phyloP scores from a whole-genome alignment of 2,329 filamentous ascomycete species.

The Colletotrichum echinochloae region DNA sequence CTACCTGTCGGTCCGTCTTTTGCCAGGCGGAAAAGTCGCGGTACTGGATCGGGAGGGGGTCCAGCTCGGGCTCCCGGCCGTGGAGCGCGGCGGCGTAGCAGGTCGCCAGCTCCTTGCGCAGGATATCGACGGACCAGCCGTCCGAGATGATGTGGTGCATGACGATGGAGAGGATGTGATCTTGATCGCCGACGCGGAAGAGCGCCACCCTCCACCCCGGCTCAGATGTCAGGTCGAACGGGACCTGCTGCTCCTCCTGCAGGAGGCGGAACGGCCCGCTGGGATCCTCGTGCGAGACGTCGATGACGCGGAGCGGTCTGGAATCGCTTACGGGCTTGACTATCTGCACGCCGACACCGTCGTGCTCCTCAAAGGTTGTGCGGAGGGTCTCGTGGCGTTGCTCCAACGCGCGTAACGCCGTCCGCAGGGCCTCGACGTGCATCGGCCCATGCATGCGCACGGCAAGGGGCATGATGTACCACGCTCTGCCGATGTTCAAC shows the following conservation, averaged over 20 bases:
- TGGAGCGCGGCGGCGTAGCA: conserved; percentile 42
- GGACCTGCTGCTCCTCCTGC: conserved; percentile 40
- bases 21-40: conserved; percentile 45
- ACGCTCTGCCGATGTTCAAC: not conserved
- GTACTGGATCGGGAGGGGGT: conserved; percentile 44
- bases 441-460: not conserved
- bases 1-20: conserved; percentile 36
- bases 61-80: conserved; percentile 33
- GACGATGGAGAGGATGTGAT: conserved; percentile 45
- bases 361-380: conserved; percentile 8
- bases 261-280: not conserved
- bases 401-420: not conserved
- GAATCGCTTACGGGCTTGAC: conserved; percentile 12
- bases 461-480: conserved; percentile 1
- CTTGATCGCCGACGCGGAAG: conserved; percentile 24
- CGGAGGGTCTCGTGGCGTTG: conserved; percentile 17
- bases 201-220: conserved; percentile 43
- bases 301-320: conserved; percentile 16
- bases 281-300: conserved; percentile 1
- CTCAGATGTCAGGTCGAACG: conserved; percentile 44
- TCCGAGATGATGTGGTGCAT: conserved; percentile 49
- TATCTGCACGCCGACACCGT: conserved; percentile 5
- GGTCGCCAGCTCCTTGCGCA: conserved; percentile 41
- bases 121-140: conserved; percentile 47
- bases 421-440: not conserved